Base-by-base conservation (phyloP, 2,329 filamentous ascomycete species). In the Chrysoporthe puriensis region DNA sequence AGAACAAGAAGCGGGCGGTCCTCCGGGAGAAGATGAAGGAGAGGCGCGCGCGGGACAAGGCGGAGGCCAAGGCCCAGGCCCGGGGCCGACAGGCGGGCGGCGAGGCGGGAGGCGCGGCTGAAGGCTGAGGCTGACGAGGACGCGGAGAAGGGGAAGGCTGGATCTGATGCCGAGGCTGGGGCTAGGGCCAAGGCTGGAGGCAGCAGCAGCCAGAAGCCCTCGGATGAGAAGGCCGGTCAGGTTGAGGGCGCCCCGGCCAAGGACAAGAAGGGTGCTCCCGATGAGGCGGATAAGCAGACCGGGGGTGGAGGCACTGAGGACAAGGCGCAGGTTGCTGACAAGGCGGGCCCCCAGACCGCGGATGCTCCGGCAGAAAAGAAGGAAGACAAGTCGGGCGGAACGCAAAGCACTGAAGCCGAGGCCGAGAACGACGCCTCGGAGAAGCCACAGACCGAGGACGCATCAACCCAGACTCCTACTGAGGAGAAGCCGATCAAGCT, bases 1-100 rank as follows among this genome's bases (percentile, higher is more conserved):
- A 76, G 54, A 74, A 74, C 59, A 70, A 72, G 13, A 76, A 79
- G 34, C 76, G 77, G 58, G 73, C 70, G 0, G 73, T 76, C 13
- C 70, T 80, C 9, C 81, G 77, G 36, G 79, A 81, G 54, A 77
- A 80, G n/a, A 79, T 75, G 60, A 79, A 75, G 76, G 80, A 76
- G 73, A 78, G 52, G 66, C 78, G 69, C 73, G 71, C 52, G 64
- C 44, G 26, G 3, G 70, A 63, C 44, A 71, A 68, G 64, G 54
- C 66, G 9, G 67, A 69, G 14, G 69, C 67, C 48, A 73, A 73
- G 63, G 61, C 62, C n/a, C 69, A 73, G 42, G 74, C 75, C 16
- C 74, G 82, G 68, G 68, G 77, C 73, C 14, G 77, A 79, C 66
- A 80, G 82, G 71, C 78, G 79, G 58, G 71, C 74, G 52, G 72